Evolutionary conservation across 2,329 filamentous ascomycete genomes (phyloP).

Genomic region (Xylariaceae sp.): DNA sequence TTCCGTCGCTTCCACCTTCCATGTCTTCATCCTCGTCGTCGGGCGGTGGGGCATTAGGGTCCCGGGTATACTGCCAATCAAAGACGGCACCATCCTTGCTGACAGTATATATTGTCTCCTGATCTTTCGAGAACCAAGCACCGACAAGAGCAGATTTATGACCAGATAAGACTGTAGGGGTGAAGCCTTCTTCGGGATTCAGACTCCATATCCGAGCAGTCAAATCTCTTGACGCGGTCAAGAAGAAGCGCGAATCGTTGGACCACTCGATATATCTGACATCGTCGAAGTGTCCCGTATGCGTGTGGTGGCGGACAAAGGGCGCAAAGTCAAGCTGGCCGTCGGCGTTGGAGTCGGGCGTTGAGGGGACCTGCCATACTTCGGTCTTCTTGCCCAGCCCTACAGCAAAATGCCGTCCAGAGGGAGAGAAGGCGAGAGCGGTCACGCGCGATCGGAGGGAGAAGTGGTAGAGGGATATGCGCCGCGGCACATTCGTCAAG

Average conservation of each 20-base stretch:
- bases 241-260: slow-evolving; percentile 88
- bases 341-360: slow-evolving; percentile 68
- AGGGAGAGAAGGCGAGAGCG: slow-evolving; percentile 83
- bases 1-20: slow-evolving; percentile 51
- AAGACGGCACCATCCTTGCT: slow-evolving; percentile 98
- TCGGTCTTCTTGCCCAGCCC: slow-evolving; percentile 82
- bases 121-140: slow-evolving; percentile 95
- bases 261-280: slow-evolving; percentile 91
- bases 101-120: slow-evolving; percentile 92
- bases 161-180: slow-evolving; percentile 80
- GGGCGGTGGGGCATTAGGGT: slow-evolving; percentile 45
- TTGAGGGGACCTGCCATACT: slow-evolving; percentile 92
- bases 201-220: slow-evolving; percentile 94
- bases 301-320: slow-evolving; percentile 80
- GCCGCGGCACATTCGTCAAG: slow-evolving; percentile 79
- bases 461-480: slow-evolving; percentile 87
- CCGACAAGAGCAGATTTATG: slow-evolving; percentile 84
- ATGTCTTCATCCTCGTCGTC: slow-evolving; percentile 54
- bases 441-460: slow-evolving; percentile 83
- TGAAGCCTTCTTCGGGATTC: slow-evolving; percentile 77
- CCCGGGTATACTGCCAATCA: slow-evolving; percentile 74
- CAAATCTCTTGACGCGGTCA: slow-evolving; percentile 85
- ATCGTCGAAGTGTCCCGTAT: slow-evolving; percentile 81
- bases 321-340: slow-evolving; percentile 92
- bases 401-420: slow-evolving; percentile 83